Percentiles rank a stretch among this genome's conserved stretches.
phyloP scores from a whole-genome alignment of 169 alveolate genomes.

The Plasmodium reichenowi region DNA sequence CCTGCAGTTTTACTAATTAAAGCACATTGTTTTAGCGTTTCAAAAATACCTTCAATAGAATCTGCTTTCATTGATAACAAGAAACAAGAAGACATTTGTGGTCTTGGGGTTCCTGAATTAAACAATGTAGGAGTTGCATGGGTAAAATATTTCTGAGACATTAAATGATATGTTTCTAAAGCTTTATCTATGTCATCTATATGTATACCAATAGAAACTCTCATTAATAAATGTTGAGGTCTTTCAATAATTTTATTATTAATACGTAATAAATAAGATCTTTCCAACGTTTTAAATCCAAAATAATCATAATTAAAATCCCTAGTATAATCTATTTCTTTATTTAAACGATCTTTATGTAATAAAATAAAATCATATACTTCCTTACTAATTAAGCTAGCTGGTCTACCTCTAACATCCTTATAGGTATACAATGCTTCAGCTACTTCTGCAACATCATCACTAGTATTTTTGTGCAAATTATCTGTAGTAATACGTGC shows the following conservation, averaged over 20 bases:
- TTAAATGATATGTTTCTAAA: slow-evolving; percentile 93
- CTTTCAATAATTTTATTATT: slow-evolving; percentile 95
- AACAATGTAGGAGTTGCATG: slow-evolving; percentile 99
- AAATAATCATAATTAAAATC: slow-evolving; percentile 98
- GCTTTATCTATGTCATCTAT: slow-evolving; percentile 95
- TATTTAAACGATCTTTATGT: slow-evolving; percentile 90
- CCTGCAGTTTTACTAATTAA: slow-evolving; percentile 98
- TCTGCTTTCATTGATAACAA: slow-evolving; percentile 95
- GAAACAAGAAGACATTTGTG: slow-evolving; percentile 98
- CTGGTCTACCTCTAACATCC: slow-evolving; percentile 92
- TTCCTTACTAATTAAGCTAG: slow-evolving; percentile 93
- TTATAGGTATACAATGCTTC: slow-evolving; percentile 84
- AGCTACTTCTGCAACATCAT: slow-evolving; percentile 90
- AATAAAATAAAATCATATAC: slow-evolving; percentile 92
- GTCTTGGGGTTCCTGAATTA: slow-evolving; percentile 97
- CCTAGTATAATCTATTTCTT: slow-evolving; percentile 93
- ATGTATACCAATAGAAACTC: slow-evolving; percentile 98
- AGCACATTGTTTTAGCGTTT: slow-evolving; percentile 96
- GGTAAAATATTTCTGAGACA: slow-evolving; percentile 96
- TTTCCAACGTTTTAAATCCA: slow-evolving; percentile 98
- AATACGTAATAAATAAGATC: slow-evolving; percentile 93
- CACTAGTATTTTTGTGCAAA: slow-evolving; percentile 95
- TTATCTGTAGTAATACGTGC: slow-evolving; percentile 97
- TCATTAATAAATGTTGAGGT: slow-evolving; percentile 98
- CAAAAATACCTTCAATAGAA: slow-evolving; percentile 98